phyloP scores from a whole-genome alignment of 768 basidiomycete genomes.

The Strobilomyces dryophilus region DNA sequence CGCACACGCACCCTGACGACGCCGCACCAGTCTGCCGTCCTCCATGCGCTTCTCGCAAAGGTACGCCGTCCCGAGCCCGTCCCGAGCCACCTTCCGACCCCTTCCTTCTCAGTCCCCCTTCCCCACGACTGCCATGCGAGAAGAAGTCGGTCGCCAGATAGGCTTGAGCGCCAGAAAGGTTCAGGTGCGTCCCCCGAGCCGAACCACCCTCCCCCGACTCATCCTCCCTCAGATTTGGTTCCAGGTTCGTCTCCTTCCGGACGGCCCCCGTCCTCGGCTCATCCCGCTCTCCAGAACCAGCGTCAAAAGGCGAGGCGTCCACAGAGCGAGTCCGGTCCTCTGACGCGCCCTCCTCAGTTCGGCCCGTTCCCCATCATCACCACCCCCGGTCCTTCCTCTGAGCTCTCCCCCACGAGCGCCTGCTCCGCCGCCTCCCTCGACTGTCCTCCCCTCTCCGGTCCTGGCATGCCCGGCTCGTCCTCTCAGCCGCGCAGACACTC shows the following conservation, averaged over 20 bases:
- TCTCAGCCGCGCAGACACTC: slow-evolving; percentile 11
- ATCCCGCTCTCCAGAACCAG: slow-evolving; percentile 56
- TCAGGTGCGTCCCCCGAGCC: slow-evolving; percentile 52
- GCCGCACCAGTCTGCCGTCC: slow-evolving; percentile 83
- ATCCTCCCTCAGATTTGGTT: slow-evolving; percentile 70
- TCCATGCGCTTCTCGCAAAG: slow-evolving; percentile 83
- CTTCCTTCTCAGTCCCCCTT: slow-evolving; percentile 65
- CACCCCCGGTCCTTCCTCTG: slow-evolving; percentile 15
- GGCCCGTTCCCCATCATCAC: slow-evolving; percentile 53
- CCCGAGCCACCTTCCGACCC: neutral
- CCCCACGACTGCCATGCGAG: slow-evolving; percentile 82
- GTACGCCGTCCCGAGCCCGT: slow-evolving; percentile 36
- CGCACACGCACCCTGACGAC: slow-evolving; percentile 86
- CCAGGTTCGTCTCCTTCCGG: slow-evolving; percentile 46
- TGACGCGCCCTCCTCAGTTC: slow-evolving; percentile 56
- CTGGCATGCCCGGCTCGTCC: slow-evolving; percentile 46
- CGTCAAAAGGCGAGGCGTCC: slow-evolving; percentile 83
- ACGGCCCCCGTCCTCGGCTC: neutral
- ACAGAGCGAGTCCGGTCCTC: slow-evolving; percentile 52
- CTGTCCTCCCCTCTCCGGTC: slow-evolving; percentile 44
- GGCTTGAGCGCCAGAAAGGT: slow-evolving; percentile 90
- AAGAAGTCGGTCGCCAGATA: slow-evolving; percentile 82
- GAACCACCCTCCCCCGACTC: slow-evolving; percentile 5
- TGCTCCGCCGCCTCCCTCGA: slow-evolving; percentile 30
- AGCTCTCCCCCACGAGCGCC: slow-evolving; percentile 13